A percentile compares a stretch with the other conserved stretches of the same genome.
These are phyloP conservation scores for Leishmania arabica DNA, from an alignment of 208 protist genomes.

Conservation along the genomic window DNA sequence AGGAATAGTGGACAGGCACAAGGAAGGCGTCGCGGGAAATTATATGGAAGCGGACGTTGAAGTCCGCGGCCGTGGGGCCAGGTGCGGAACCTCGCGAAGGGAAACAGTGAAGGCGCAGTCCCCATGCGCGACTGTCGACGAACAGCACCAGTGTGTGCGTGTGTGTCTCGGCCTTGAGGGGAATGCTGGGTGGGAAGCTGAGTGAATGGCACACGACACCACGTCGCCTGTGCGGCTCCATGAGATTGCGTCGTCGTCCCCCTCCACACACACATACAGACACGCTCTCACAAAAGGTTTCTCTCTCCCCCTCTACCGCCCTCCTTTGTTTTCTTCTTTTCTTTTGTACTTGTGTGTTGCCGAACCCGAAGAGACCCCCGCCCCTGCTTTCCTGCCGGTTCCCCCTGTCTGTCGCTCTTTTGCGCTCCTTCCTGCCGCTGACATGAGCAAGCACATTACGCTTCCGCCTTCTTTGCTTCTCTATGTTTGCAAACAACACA, in stretches of 20 bases:
- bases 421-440: too few relatives aligned
- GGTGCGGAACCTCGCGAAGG: background rate
- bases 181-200: background rate
- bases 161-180: background rate
- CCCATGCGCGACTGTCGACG: background rate
- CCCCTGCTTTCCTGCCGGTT: too few relatives aligned
- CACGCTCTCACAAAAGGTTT: background rate
- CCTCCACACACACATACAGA: too few relatives aligned
- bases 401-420: too few relatives aligned
- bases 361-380: too few relatives aligned
- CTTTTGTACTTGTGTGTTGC: background rate
- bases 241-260: background rate
- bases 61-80: background rate
- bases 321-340: constrained; percentile 4
- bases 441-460: too few relatives aligned
- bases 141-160: background rate
- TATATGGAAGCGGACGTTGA: background rate
- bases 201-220: background rate
- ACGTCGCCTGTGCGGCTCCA: background rate
- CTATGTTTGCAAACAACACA: too few relatives aligned
- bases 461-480: too few relatives aligned
- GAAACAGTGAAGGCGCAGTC: background rate
- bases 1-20: background rate
- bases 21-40: background rate
- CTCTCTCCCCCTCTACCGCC: background rate